Percentiles rank a stretch among this genome's conserved stretches.
These are phyloP conservation scores for Physcia stellaris DNA, from an alignment of 495 filamentous ascomycete genomes.

Conservation along the genomic window DNA sequence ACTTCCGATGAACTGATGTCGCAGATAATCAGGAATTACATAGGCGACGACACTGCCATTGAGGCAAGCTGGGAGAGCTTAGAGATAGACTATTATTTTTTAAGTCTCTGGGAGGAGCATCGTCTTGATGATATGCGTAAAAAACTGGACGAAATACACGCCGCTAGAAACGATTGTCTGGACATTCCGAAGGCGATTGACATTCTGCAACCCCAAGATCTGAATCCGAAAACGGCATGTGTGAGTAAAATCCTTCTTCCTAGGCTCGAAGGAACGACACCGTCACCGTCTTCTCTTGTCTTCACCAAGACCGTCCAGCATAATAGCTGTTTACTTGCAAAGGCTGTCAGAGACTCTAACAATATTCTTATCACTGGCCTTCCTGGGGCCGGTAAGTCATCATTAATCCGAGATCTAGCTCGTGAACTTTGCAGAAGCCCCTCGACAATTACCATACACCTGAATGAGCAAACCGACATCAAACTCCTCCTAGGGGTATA, in stretches of 20 bases:
- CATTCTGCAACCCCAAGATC: constrained; percentile 24
- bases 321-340: constrained; percentile 58
- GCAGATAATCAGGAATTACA: constrained; percentile 49
- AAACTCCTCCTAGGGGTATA: constrained; percentile 93
- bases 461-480: constrained; percentile 95
- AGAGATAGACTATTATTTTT: constrained; percentile 68
- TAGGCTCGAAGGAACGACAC: constrained; percentile 38
- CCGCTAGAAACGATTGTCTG: constrained; percentile 9
- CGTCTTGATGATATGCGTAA: constrained; percentile 27
- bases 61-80: constrained; percentile 62
- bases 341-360: constrained; percentile 44
- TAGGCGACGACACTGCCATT: constrained; percentile 46
- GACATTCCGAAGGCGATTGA: constrained; percentile 12
- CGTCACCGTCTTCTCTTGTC: constrained; percentile 42
- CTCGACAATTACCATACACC: constrained; percentile 76
- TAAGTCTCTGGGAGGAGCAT: constrained; percentile 66
- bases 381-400: constrained; percentile 83
- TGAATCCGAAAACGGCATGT: constrained; percentile 38
- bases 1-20: constrained; percentile 69
- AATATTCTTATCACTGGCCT: constrained; percentile 73
- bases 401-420: constrained; percentile 70
- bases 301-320: constrained; percentile 52
- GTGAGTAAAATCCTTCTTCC: constrained; percentile 56
- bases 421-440: constrained; percentile 55
- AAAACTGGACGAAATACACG: constrained; percentile 25